These are phyloP conservation scores for Crucibulum laeve DNA, from an alignment of 768 basidiomycete genomes.

Conservation along the genomic window DNA sequence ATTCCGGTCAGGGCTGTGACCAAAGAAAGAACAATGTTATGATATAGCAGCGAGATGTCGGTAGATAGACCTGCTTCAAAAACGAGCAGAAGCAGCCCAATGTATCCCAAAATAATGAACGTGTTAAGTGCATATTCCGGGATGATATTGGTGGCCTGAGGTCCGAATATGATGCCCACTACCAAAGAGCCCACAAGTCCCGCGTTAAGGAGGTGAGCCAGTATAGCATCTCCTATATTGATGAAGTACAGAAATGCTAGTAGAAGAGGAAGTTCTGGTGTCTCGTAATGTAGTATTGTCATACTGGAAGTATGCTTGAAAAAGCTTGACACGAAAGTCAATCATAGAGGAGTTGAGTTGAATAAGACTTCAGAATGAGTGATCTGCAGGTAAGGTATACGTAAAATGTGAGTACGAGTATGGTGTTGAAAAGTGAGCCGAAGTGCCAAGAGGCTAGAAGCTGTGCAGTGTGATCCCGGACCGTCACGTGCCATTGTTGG, in stretches of 20 bases:
- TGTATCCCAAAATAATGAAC: constrained; percentile 39
- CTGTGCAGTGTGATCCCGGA: no score
- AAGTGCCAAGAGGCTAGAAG: no score
- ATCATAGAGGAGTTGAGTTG: no score
- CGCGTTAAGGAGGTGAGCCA: constrained; percentile 35
- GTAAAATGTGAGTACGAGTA: no score
- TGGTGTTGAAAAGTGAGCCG: no score
- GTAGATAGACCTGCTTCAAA: constrained; percentile 60
- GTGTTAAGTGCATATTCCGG: constrained; percentile 33
- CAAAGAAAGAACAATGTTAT: constrained; percentile 42
- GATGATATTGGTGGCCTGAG: constrained; percentile 42
- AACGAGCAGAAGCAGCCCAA: constrained; percentile 46
- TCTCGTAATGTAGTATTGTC: constrained; percentile 16
- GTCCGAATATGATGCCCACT: constrained; percentile 52
- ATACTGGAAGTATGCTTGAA: no score
- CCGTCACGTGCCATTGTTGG: no score
- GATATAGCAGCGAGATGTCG: constrained; percentile 36
- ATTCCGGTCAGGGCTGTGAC: constrained; percentile 50
- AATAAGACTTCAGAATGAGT: no score
- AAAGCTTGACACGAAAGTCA: no score
- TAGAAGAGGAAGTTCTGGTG: constrained; percentile 28
- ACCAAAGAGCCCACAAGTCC: constrained; percentile 48
- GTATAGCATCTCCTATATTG: constrained; percentile 40
- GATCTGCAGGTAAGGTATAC: no score
- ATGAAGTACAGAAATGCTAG: constrained; percentile 55